phyloP scores from a whole-genome alignment of 1,284 basidiomycete genomes.

The Ganoderma multipileum region DNA sequence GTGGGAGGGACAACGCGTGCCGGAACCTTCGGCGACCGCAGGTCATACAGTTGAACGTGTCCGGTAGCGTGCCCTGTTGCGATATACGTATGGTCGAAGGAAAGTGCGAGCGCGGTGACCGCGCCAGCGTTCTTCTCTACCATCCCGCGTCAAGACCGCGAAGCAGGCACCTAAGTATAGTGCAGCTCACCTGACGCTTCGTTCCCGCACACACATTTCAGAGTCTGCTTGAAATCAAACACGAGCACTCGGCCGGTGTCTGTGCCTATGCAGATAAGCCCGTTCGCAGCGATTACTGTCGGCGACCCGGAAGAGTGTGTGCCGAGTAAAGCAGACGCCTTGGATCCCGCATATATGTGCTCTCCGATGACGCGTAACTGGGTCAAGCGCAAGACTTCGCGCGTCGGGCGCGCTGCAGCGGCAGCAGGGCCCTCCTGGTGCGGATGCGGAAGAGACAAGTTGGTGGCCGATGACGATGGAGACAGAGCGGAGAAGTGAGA shows the following conservation, averaged over 20 bases:
- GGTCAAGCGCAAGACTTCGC: slow-evolving; percentile 82
- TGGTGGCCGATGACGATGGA: slow-evolving; percentile 67
- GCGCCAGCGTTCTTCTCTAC: slow-evolving; percentile 71
- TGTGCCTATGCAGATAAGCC: slow-evolving; percentile 91
- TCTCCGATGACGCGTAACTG: slow-evolving; percentile 67
- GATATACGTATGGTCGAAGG: slow-evolving; percentile 93
- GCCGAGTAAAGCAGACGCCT: slow-evolving; percentile 68
- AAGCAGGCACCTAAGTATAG: not conserved
- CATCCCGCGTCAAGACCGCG: slow-evolving; percentile 14
- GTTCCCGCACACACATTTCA: slow-evolving; percentile 81
- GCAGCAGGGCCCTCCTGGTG: slow-evolving; percentile 15
- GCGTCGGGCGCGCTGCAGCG: slow-evolving; percentile 22
- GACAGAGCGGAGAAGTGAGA: slow-evolving; percentile 80
- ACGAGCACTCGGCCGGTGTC: slow-evolving; percentile 81
- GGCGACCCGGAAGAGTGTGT: slow-evolving; percentile 67
- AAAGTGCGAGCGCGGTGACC: slow-evolving; percentile 92
- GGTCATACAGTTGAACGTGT: slow-evolving; percentile 87
- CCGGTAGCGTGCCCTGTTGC: slow-evolving; percentile 91
- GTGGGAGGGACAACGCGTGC: slow-evolving; percentile 80
- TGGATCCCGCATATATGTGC: slow-evolving; percentile 64
- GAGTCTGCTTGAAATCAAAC: slow-evolving; percentile 90
- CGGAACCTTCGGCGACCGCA: slow-evolving; percentile 72
- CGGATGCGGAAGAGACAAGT: slow-evolving; percentile 46
- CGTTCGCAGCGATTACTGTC: slow-evolving; percentile 86
- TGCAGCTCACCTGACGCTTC: slow-evolving; percentile 64